phyloP scores from a whole-genome alignment of 1,284 basidiomycete species.

The Trichosporon sp. region DNA sequence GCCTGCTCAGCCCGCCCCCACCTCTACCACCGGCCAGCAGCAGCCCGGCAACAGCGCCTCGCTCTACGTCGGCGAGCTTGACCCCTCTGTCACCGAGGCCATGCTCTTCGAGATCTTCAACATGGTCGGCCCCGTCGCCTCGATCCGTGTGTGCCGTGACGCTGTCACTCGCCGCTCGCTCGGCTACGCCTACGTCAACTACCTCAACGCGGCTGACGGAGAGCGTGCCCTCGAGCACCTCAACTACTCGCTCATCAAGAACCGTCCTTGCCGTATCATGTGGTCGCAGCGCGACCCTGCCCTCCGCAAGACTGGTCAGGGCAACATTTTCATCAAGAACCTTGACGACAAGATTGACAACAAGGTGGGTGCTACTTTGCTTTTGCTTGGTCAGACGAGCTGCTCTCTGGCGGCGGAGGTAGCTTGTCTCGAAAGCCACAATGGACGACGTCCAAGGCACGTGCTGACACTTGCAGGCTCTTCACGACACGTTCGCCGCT shows the following conservation, averaged over 20 bases:
- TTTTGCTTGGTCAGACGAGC: not conserved
- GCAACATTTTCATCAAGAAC: conserved; percentile 99
- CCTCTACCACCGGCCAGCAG: conserved; percentile 57
- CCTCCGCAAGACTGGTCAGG: conserved; percentile 97
- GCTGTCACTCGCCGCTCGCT: conserved; percentile 98
- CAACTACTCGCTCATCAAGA: conserved; percentile 99
- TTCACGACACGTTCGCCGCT: conserved; percentile 98
- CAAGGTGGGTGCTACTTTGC: conserved; percentile 58
- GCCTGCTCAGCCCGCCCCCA: conserved; percentile 49
- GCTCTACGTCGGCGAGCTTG: conserved; percentile 98
- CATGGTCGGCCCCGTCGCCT: conserved; percentile 98
- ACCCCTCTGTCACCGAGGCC: conserved; percentile 95
- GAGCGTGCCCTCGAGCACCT: conserved; percentile 98
- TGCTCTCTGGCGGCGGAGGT: not conserved
- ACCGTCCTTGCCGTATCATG: conserved; percentile 99
- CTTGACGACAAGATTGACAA: conserved; percentile 98
- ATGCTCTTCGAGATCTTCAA: conserved; percentile 99
- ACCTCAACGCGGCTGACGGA: conserved; percentile 92
- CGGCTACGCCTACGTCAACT: conserved; percentile 99
- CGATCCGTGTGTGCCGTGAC: conserved; percentile 99
- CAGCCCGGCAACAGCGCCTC: conserved; percentile 73
- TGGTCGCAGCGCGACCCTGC: conserved; percentile 99
- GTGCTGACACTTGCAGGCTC: conserved; percentile 56
- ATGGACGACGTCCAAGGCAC: not conserved
- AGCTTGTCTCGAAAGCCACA: not conserved